Percentiles rank a stretch among this genome's conserved stretches.
phyloP scores from a whole-genome alignment of 2,329 filamentous ascomycete genomes.

The Penicillium sp. region DNA sequence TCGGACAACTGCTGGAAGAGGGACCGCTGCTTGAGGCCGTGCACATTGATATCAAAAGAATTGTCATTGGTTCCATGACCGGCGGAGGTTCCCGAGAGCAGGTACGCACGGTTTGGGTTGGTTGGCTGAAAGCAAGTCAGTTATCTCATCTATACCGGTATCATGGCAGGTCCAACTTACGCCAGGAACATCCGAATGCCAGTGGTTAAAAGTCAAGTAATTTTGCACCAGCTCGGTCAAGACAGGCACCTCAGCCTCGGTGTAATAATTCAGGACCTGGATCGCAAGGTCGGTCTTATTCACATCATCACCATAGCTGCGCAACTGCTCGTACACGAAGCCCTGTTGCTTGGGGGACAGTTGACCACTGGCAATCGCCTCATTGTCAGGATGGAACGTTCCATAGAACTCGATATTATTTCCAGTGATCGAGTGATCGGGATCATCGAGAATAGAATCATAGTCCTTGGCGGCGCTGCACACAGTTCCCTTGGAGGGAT shows the following conservation, averaged over 20 bases:
- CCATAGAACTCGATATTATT: conserved; percentile 44
- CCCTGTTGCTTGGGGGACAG: conserved; percentile 32
- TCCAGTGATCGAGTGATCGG: conserved; percentile 40
- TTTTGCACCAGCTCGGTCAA: conserved; percentile 39
- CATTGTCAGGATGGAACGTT: conserved; percentile 38
- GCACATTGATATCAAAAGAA: conserved; percentile 18
- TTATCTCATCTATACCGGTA: not conserved
- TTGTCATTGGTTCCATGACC: conserved; percentile 34
- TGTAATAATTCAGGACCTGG: conserved; percentile 45
- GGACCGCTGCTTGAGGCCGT: conserved; percentile 27
- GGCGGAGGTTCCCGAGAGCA: conserved; percentile 29
- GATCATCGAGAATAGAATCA: conserved; percentile 41
- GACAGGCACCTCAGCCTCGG: conserved; percentile 41
- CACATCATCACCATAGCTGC: conserved; percentile 29
- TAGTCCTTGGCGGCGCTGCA: conserved; percentile 37
- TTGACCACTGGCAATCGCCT: conserved; percentile 30
- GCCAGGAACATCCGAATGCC: conserved; percentile 42
- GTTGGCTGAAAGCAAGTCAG: conserved; percentile 32
- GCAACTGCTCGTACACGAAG: conserved; percentile 42
- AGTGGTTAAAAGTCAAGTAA: conserved; percentile 43
- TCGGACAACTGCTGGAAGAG: conserved; percentile 40
- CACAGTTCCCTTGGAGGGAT: conserved; percentile 23
- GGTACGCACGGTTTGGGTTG: conserved; percentile 39
- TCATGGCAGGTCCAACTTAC: conserved; percentile 25
- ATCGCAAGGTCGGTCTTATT: conserved; percentile 29